Evolutionary conservation across 768 basidiomycete genomes (phyloP).

Genomic region (Suillus subluteus): DNA sequence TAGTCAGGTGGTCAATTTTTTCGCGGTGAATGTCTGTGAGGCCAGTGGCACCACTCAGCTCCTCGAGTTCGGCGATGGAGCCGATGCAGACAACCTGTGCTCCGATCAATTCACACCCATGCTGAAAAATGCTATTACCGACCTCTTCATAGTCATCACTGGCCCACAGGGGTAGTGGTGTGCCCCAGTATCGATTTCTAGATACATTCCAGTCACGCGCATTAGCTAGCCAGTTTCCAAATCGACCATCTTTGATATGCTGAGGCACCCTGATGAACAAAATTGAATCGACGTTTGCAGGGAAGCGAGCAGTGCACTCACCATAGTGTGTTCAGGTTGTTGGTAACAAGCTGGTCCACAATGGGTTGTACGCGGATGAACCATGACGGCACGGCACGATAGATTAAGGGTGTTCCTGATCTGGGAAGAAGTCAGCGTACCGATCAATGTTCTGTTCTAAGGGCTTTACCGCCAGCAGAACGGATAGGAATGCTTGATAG

Average conservation of each 20-base stretch:
- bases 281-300: slow-evolving; percentile 12
- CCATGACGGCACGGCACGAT: slow-evolving; percentile 96
- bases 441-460: not conserved
- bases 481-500: slow-evolving; percentile 89
- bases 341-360: slow-evolving; percentile 83
- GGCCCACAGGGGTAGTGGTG: slow-evolving; percentile 95
- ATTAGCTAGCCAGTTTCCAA: slow-evolving; percentile 97
- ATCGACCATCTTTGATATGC: slow-evolving; percentile 86
- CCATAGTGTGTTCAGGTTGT: slow-evolving; percentile 93
- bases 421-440: slow-evolving; percentile 40
- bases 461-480: slow-evolving; percentile 87
- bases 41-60: slow-evolving; percentile 78
- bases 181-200: slow-evolving; percentile 99
- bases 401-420: slow-evolving; percentile 93
- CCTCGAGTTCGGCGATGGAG: slow-evolving; percentile 87
- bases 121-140: not conserved
- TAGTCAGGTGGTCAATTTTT: slow-evolving; percentile 94
- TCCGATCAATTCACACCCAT: not conserved
- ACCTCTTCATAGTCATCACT: slow-evolving; percentile 92
- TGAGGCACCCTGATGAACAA: slow-evolving; percentile 80
- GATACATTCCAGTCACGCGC: slow-evolving; percentile 99
- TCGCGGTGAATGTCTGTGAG: slow-evolving; percentile 93
- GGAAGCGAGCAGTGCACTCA: slow-evolving; percentile 32
- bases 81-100: slow-evolving; percentile 79
- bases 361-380: slow-evolving; percentile 89